Percentiles rank a stretch among this genome's conserved stretches.
phyloP scores from a whole-genome alignment of 2,329 filamentous ascomycete species.

The Elsinoe perseae region DNA sequence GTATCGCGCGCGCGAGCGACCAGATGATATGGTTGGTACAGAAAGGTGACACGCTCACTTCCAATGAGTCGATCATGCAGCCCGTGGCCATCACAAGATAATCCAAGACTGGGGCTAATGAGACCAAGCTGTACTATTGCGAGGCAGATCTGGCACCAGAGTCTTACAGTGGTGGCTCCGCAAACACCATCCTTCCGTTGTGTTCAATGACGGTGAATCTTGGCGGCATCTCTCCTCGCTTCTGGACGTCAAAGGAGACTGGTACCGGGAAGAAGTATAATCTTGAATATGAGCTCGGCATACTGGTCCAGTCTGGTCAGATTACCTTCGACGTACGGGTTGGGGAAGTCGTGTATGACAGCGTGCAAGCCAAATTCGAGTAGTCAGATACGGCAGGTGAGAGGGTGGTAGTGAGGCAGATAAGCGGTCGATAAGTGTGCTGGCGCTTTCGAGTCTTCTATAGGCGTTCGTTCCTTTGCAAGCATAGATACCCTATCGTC shows the following conservation, averaged over 20 bases:
- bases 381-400: background rate
- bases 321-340: background rate
- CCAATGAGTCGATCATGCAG: background rate
- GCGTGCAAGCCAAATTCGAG: background rate
- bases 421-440: background rate
- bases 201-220: background rate
- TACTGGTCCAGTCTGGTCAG: background rate
- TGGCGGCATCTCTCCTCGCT: background rate
- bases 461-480: too few species aligned
- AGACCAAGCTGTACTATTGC: background rate
- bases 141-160: background rate
- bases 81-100: background rate
- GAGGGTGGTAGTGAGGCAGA: background rate
- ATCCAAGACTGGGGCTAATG: background rate
- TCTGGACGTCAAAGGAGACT: background rate
- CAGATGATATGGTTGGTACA: slow-evolving; percentile 77
- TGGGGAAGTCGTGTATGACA: background rate
- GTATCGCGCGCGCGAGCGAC: slow-evolving; percentile 77
- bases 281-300: background rate
- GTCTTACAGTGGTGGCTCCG: background rate
- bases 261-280: background rate
- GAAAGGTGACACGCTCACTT: slow-evolving; percentile 1
- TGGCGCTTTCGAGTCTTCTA: too few species aligned
- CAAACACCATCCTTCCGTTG: background rate
- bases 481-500: too few species aligned